Evolutionary conservation across 148 eudicot species (phyloP).

Genomic region (Vaccinium darrowii): DNA sequence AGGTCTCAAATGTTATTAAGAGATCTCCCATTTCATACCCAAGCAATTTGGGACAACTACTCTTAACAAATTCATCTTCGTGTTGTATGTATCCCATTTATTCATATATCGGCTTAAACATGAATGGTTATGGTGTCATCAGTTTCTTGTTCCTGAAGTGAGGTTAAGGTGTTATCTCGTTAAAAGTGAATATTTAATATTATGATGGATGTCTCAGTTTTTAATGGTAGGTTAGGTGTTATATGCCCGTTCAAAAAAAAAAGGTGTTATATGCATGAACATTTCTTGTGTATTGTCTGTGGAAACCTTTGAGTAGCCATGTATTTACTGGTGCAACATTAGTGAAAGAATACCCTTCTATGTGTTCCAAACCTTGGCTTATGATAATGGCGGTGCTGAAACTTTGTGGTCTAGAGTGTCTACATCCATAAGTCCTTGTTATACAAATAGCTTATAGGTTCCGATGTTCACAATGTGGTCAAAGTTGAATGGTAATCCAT

Average conservation of each 20-base stretch:
- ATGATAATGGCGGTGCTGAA: background rate
- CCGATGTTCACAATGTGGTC: background rate
- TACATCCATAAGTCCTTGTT: background rate
- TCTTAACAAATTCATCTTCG: background rate
- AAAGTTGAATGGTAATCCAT: background rate
- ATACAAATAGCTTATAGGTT: background rate
- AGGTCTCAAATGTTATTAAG: too few relatives aligned
- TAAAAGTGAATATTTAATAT: background rate
- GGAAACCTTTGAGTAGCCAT: conserved; percentile 1
- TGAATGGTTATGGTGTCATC: background rate
- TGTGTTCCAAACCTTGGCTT: conserved; percentile 5
- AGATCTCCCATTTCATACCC: too few relatives aligned
- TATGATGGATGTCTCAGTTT: background rate
- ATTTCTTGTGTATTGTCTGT: background rate
- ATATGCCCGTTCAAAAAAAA: background rate
- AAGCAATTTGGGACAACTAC: too few relatives aligned
- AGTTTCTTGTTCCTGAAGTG: background rate
- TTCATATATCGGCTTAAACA: background rate
- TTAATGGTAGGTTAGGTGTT: background rate
- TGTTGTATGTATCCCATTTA: background rate
- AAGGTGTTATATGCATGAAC: background rate
- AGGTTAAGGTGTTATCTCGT: background rate
- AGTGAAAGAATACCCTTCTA: background rate
- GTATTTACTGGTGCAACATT: background rate
- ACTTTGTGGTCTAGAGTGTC: background rate